Evolutionary conservation across 805 yeast species (phyloP), one percentile per base, ranked within the genome.

Genomic region (Wickerhamomyces ciferrii): DNA sequence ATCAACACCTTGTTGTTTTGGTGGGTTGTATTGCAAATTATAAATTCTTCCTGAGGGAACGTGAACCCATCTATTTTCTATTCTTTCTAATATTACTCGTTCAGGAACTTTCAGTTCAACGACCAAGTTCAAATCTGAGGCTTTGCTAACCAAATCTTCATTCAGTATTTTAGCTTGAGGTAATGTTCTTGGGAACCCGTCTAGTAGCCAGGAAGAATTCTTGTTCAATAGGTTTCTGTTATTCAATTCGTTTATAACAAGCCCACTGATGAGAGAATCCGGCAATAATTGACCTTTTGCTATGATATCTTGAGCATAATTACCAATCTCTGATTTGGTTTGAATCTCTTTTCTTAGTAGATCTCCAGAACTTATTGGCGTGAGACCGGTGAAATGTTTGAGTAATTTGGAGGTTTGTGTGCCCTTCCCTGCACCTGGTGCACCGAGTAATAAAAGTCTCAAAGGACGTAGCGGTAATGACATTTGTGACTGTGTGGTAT

Each of bases 391-490:
- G 48, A 82, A 74, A 37, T 68, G 65, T 43, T 76, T 74, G 48
- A 84, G 62, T 5, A 91, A 69, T 48, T 82, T 73, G 2, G 84
- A 67, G 0, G 96, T 85, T 53, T 85, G 87, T 0, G 98, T 91
- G 2, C 97, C 97, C 61, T 91, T 91, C 1, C 98, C 98, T 1
- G 96, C 76, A 0, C 98, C 98, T 0, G 98, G 98, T 0, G 97
- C 96, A 3, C 97, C 97, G 23, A 92, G 68, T 9, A 91, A 70
- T 24, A 91, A 71, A 35, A 89, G 65, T 55, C 97, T 70, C 17
- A 85, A 61, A 1, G 91, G 83, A 3, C 46, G 34, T 14, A 38
- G 53, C 18, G 39, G 51, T 35, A 54, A 17, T n/a, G 45, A 38
- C 47, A 46, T 39, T 27, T n/a, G 39, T 5, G 19, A 17, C 11